phyloP scores from a whole-genome alignment of 2,329 filamentous ascomycete species.

The Sclerotinia subarctica region DNA sequence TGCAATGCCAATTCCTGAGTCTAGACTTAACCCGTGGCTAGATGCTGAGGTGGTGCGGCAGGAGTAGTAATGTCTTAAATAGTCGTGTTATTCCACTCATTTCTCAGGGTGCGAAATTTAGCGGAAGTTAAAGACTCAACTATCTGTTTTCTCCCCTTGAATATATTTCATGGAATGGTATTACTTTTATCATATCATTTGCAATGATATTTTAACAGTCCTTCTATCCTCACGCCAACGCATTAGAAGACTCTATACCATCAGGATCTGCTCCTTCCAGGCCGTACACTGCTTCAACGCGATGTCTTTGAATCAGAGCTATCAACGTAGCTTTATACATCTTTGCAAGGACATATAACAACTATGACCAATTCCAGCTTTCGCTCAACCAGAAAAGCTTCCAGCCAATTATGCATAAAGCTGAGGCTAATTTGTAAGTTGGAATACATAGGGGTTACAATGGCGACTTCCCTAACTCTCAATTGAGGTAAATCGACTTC shows the following conservation, averaged over 20 bases:
- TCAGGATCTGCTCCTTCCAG: background rate
- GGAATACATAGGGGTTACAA: background rate
- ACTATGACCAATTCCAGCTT: background rate
- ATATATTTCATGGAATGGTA: background rate
- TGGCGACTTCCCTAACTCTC: background rate
- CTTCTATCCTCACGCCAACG: background rate
- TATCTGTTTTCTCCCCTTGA: background rate
- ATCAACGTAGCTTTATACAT: background rate
- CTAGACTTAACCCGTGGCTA: background rate
- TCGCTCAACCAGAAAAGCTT: background rate
- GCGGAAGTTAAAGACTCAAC: background rate
- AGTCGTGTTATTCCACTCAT: background rate
- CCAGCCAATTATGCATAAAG: background rate
- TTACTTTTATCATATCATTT: background rate
- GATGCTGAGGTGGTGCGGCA: background rate
- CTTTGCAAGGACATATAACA: background rate
- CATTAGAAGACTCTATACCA: background rate
- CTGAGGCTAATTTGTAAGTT: background rate
- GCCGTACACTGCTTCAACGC: background rate
- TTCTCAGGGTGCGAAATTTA: background rate
- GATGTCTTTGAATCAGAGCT: background rate
- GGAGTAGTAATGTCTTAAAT: background rate
- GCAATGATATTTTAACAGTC: background rate
- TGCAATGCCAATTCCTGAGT: background rate
- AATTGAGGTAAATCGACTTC: background rate